phyloP scores from a whole-genome alignment of 345 rosid species.

The Eucalyptus caleyi region DNA sequence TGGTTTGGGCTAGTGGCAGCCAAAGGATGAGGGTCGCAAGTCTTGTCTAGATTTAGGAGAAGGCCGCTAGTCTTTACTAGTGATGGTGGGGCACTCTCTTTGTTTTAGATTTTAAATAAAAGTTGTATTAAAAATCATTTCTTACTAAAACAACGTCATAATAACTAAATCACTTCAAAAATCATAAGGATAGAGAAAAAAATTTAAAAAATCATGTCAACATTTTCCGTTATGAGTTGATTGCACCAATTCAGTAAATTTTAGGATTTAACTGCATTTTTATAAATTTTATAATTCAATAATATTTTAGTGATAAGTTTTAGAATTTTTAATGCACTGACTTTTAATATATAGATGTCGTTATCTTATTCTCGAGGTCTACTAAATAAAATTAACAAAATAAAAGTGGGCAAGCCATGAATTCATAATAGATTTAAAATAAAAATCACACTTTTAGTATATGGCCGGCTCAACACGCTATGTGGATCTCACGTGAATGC shows the following conservation, averaged over 20 bases:
- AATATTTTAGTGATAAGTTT: rapidly evolving
- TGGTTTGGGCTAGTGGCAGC: rapidly evolving
- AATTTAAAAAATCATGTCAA: too few relatives aligned
- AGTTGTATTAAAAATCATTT: too few relatives aligned
- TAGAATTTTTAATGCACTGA: rapidly evolving
- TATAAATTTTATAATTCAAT: background rate
- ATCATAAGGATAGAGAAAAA: too few relatives aligned
- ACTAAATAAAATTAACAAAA: background rate
- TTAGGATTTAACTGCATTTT: too few relatives aligned
- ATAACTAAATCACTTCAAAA: too few relatives aligned
- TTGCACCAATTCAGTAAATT: too few relatives aligned
- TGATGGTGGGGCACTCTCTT: too few relatives aligned
- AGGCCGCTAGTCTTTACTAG: rapidly evolving
- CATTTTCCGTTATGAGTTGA: too few relatives aligned
- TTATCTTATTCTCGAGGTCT: background rate
- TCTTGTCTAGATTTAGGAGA: too few relatives aligned
- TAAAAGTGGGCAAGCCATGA: background rate
- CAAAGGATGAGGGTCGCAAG: rapidly evolving
- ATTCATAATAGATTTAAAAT: background rate
- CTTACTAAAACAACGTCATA: too few relatives aligned
- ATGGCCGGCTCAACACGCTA: background rate
- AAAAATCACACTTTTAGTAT: background rate
- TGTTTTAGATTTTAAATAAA: too few relatives aligned
- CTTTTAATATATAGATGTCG: background rate
- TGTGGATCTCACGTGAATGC: rapidly evolving